Percentiles rank a stretch among this genome's conserved stretches.
Conservation (phyloP, 1,284 basidiomycete genomes). For the Stygiomarasmius scandens region DNA sequence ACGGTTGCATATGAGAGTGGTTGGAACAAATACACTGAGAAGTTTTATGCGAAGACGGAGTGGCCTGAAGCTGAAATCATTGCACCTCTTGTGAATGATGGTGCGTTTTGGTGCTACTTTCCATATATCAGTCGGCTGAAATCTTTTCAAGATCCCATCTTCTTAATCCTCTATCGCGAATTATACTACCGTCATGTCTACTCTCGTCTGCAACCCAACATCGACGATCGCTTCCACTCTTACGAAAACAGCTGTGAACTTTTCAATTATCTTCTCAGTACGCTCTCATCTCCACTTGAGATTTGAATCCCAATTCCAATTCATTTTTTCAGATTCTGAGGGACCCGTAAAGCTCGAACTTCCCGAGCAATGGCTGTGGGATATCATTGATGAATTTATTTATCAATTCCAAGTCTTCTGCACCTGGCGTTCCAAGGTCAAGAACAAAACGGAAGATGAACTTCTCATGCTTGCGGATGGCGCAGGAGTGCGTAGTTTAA, state of each 20-base stretch:
- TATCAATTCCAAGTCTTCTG: slow-evolving; percentile 98
- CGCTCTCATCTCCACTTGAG: slow-evolving; percentile 18
- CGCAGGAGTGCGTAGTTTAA: slow-evolving; percentile 52
- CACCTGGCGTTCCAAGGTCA: slow-evolving; percentile 86
- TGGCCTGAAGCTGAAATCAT: slow-evolving; percentile 98
- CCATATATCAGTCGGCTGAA: background rate
- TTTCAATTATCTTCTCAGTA: slow-evolving; percentile 85
- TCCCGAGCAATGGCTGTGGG: slow-evolving; percentile 98
- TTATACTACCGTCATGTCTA: slow-evolving; percentile 95
- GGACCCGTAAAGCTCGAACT: slow-evolving; percentile 91
- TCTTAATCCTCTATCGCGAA: slow-evolving; percentile 95
- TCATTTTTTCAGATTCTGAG: slow-evolving; percentile 73
- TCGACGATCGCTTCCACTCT: slow-evolving; percentile 97
- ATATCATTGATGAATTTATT: slow-evolving; percentile 99
- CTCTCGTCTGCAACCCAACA: slow-evolving; percentile 91
- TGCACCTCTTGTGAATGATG: slow-evolving; percentile 91
- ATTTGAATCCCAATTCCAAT: background rate
- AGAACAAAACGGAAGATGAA: slow-evolving; percentile 90
- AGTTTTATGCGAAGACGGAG: slow-evolving; percentile 92
- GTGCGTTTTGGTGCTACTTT: slow-evolving; percentile 48
- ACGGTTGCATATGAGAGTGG: slow-evolving; percentile 92
- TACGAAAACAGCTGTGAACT: slow-evolving; percentile 99
- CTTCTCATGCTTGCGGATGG: slow-evolving; percentile 80
- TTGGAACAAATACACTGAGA: slow-evolving; percentile 96
- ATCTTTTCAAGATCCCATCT: slow-evolving; percentile 74